A percentile compares a stretch with the other conserved stretches of the same genome.
These are phyloP conservation scores for Mycena epipterygia DNA, from an alignment of 768 basidiomycete species.

Conservation along the genomic window DNA sequence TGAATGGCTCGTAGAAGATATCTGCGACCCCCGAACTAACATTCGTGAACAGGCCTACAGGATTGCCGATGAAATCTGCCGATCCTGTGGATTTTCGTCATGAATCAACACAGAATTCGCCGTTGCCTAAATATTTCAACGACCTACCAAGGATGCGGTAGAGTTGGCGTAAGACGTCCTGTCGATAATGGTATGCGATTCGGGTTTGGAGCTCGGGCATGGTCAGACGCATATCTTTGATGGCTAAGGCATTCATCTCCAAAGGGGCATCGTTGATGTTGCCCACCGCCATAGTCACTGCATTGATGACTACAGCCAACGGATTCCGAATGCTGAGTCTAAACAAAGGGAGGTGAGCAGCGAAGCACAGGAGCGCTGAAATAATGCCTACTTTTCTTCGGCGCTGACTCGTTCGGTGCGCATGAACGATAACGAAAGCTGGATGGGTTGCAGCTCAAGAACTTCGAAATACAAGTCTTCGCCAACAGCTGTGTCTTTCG, in stretches of 20 bases:
- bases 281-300: conserved; percentile 95
- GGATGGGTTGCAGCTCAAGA: conserved; percentile 94
- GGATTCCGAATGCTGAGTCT: conserved; percentile 90
- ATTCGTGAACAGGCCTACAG: conserved; percentile 97
- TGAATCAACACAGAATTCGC: too few species aligned
- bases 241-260: conserved; percentile 92
- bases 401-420: conserved; percentile 93
- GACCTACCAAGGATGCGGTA: conserved; percentile 98
- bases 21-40: conserved; percentile 98
- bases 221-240: conserved; percentile 94
- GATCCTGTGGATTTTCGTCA: too few species aligned
- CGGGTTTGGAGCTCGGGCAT: conserved; percentile 87
- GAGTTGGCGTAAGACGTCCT: conserved; percentile 93
- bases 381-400: conserved; percentile 84
- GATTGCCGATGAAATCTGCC: conserved; percentile 96
- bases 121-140: too few species aligned
- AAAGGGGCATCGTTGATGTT: conserved; percentile 97
- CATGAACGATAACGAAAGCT: conserved; percentile 95
- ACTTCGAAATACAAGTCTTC: conserved; percentile 96
- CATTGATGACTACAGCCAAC: conserved; percentile 92
- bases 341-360: background rate
- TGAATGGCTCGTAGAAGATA: conserved; percentile 99
- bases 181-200: conserved; percentile 92
- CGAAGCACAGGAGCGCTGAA: background rate
- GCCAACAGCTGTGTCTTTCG: conserved; percentile 73